A percentile compares a stretch with the other conserved stretches of the same genome.
Evolutionary conservation across 495 filamentous ascomycete genomes (phyloP).

Genomic region (Tuber indicum): DNA sequence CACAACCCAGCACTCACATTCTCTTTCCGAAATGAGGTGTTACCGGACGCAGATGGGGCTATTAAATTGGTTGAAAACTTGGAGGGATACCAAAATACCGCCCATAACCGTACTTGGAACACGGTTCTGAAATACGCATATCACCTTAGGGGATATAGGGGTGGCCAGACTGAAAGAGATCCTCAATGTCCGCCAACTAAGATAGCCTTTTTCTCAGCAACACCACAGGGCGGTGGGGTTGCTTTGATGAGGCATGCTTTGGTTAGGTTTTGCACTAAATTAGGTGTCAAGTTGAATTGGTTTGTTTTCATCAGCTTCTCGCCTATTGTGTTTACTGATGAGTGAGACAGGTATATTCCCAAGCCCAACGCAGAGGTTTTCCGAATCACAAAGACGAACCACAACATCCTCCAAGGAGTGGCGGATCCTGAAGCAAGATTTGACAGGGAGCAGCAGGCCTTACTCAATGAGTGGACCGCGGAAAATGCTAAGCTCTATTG

Average conservation of each 20-base stretch:
- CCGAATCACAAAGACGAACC: constrained; percentile 80
- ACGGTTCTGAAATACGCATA: constrained; percentile 60
- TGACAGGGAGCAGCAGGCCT: too few relatives aligned
- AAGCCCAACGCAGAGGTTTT: constrained; percentile 80
- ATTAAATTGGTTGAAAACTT: constrained; percentile 51
- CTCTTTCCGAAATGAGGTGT: constrained; percentile 63
- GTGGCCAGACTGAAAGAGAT: background rate
- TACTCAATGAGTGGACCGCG: too few relatives aligned
- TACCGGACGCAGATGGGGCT: constrained; percentile 57
- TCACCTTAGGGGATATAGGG: constrained; percentile 56
- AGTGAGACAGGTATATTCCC: constrained; percentile 57
- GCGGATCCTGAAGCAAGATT: constrained; percentile 46
- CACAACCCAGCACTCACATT: constrained; percentile 65
- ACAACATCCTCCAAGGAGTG: constrained; percentile 88
- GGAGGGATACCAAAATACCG: constrained; percentile 60
- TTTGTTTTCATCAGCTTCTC: constrained; percentile 48
- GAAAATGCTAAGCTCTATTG: too few relatives aligned
- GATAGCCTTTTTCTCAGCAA: constrained; percentile 79
- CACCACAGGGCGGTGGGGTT: constrained; percentile 84
- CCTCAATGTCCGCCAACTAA: constrained; percentile 45
- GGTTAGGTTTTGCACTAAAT: constrained; percentile 58
- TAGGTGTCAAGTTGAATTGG: constrained; percentile 70
- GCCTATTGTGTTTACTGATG: constrained; percentile 9
- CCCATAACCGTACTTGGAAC: constrained; percentile 59
- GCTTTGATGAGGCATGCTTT: constrained; percentile 84